Percentiles rank a stretch among this genome's conserved stretches.
Conservation (phyloP, 2,329 filamentous ascomycete genomes). For the Trichophaea hybrida region DNA sequence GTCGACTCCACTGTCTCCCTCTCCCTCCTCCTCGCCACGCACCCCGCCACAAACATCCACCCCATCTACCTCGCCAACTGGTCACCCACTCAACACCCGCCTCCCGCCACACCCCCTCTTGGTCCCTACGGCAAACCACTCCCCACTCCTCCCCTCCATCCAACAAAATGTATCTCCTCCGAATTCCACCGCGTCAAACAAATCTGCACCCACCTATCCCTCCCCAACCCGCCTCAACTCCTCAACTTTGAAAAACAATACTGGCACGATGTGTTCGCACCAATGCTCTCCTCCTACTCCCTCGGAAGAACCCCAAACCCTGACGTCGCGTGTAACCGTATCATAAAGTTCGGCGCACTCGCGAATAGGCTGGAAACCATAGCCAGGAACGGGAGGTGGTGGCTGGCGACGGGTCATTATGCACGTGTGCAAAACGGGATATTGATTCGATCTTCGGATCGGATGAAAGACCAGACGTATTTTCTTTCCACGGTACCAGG, state of each 20-base stretch:
- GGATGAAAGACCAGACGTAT: conserved; percentile 19
- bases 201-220: conserved; percentile 14
- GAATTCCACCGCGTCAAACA: conserved; percentile 19
- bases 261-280: conserved; percentile 22
- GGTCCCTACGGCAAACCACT: conserved; percentile 16
- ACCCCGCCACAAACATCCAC: conserved; percentile 19
- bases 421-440: conserved; percentile 5
- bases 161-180: conserved; percentile 14
- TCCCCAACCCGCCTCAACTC: conserved; percentile 12
- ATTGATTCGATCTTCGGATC: neutral
- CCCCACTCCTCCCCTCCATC: neutral
- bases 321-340: conserved; percentile 22
- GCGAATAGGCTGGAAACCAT: conserved; percentile 10
- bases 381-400: conserved; percentile 12
- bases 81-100: conserved; percentile 17
- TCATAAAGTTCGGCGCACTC: conserved; percentile 21
- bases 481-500: conserved; percentile 18
- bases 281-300: conserved; percentile 20
- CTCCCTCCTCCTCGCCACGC: conserved; percentile 14
- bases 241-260: conserved; percentile 23
- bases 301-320: conserved; percentile 20
- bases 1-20: conserved; percentile 22
- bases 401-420: conserved; percentile 24
- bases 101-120: conserved; percentile 2
- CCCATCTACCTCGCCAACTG: conserved; percentile 24